These are phyloP conservation scores for Styphnolobium japonicum DNA, from an alignment of 306 rosid species.

Conservation along the genomic window DNA sequence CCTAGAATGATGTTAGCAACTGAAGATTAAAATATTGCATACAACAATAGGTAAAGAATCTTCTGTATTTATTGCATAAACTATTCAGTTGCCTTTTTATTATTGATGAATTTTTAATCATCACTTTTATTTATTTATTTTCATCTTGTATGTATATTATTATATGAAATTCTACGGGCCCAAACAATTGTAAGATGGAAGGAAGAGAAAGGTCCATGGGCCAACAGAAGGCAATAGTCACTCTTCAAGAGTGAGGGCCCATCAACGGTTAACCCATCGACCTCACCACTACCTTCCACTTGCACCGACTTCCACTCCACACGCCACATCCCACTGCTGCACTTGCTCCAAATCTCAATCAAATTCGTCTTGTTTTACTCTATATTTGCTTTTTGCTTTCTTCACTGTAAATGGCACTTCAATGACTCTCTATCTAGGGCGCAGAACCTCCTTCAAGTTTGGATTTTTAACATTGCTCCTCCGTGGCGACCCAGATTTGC, in stretches of 20 bases:
- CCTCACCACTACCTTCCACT: neutral
- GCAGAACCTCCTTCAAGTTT: constrained; percentile 27
- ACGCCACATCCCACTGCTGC: neutral
- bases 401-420: constrained; percentile 48
- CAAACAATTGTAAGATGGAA: neutral
- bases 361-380: too few species aligned
- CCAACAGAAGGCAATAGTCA: too few species aligned
- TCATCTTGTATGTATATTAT: too few species aligned
- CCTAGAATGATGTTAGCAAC: too few species aligned
- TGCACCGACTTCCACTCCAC: too few species aligned
- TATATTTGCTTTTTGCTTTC: too few species aligned
- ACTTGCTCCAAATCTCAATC: neutral
- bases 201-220: neutral
- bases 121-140: too few species aligned
- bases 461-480: constrained; percentile 14
- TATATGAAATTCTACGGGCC: neutral
- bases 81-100: too few species aligned
- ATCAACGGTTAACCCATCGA: constrained; percentile 10
- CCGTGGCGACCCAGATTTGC: neutral
- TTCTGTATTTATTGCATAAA: too few species aligned
- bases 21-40: too few species aligned
- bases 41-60: too few species aligned
- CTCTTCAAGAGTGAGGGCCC: neutral
- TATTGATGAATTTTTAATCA: neutral
- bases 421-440: constrained; percentile 42